A percentile compares a stretch with the other conserved stretches of the same genome.
Evolutionary conservation across 2,329 filamentous ascomycete species (phyloP).

Genomic region (Diaporthe ampelina): DNA sequence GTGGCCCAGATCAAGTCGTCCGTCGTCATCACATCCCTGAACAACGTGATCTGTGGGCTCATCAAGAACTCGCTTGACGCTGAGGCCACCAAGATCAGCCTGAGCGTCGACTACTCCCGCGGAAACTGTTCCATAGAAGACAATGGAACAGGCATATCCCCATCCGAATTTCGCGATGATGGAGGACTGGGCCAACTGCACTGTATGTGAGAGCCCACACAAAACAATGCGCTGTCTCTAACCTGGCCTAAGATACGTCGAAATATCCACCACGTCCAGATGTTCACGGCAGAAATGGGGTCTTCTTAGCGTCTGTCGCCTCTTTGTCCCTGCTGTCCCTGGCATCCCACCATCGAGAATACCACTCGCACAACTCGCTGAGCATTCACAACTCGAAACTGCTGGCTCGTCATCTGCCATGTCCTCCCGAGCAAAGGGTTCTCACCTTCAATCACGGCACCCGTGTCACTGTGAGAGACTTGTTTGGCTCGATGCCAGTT

Average conservation of each 20-base stretch:
- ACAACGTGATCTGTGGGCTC: slow-evolving; percentile 78
- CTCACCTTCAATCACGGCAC: slow-evolving; percentile 77
- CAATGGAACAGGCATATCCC: slow-evolving; percentile 82
- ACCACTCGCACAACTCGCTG: slow-evolving; percentile 75
- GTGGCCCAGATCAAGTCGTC: slow-evolving; percentile 88
- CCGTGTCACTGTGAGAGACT: slow-evolving; percentile 79
- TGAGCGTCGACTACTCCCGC: slow-evolving; percentile 80
- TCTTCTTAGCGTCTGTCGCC: slow-evolving; percentile 83
- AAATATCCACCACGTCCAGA: slow-evolving; percentile 67
- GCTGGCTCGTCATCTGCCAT: slow-evolving; percentile 74
- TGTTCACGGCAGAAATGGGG: slow-evolving; percentile 77
- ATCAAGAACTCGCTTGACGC: slow-evolving; percentile 90
- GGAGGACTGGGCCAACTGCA: slow-evolving; percentile 82
- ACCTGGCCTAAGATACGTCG: slow-evolving; percentile 76
- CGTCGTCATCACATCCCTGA: slow-evolving; percentile 81
- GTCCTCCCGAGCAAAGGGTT: slow-evolving; percentile 70
- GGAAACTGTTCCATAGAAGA: slow-evolving; percentile 88
- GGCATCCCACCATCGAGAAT: slow-evolving; percentile 75
- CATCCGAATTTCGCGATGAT: slow-evolving; percentile 76
- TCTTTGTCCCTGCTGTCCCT: slow-evolving; percentile 83
- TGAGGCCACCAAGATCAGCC: slow-evolving; percentile 74
- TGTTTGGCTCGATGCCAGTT: slow-evolving; percentile 93
- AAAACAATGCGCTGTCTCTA: slow-evolving; percentile 28
- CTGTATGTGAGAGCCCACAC: slow-evolving; percentile 64
- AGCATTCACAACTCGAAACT: slow-evolving; percentile 78